Percentiles rank a stretch among this genome's conserved stretches.
Evolutionary conservation across 176 grass and related monocot genomes (phyloP).

Genomic region (Avena atlantica): DNA sequence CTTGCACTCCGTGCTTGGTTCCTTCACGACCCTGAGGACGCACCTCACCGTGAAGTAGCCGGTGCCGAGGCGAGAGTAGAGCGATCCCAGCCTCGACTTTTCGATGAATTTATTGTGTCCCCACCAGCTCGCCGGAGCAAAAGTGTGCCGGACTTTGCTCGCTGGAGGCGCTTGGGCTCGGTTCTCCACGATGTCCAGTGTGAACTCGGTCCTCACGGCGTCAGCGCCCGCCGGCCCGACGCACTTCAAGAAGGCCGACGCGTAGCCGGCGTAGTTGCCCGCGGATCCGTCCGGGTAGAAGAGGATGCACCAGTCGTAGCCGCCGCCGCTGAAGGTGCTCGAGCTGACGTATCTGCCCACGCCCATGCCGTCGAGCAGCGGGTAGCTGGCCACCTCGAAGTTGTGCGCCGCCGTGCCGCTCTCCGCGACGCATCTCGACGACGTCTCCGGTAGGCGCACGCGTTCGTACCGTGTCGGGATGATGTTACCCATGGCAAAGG

Average conservation of each 20-base stretch:
- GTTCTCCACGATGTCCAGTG: neutral
- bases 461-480: neutral
- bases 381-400: neutral
- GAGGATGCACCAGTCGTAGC: neutral
- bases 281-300: neutral
- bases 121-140: neutral
- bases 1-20: neutral
- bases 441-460: neutral
- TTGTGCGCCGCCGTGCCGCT: neutral
- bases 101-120: neutral
- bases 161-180: neutral
- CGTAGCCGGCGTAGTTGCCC: neutral
- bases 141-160: neutral
- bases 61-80: neutral
- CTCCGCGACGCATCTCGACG: neutral
- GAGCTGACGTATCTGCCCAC: neutral
- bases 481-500: neutral
- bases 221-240: neutral
- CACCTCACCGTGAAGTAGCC: constrained; percentile 4
- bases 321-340: neutral
- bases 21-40: neutral
- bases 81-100: neutral
- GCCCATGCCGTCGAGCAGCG: neutral
- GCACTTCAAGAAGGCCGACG: neutral
- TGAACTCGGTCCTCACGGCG: neutral